Percentiles rank a stretch among this genome's conserved stretches.
Conservation (phyloP, 805 yeast genomes). For the Isabelozyma pseudorhagii region DNA sequence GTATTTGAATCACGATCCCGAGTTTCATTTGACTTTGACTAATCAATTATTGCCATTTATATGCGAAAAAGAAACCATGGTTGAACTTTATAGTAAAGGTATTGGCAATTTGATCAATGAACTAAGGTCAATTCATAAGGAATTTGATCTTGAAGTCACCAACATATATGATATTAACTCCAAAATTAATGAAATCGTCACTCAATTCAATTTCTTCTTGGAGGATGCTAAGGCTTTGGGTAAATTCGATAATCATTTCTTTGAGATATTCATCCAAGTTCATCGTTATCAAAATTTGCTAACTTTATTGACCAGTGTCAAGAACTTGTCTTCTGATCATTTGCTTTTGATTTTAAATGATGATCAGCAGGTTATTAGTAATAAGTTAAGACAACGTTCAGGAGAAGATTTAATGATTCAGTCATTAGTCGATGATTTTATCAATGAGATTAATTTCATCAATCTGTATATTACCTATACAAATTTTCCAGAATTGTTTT, state of each 20-base stretch:
- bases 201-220: constrained; percentile 14
- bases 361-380: constrained; percentile 4
- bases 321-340: constrained; percentile 5
- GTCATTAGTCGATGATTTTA: background rate
- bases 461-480: constrained; percentile 1
- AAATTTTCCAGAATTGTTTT: constrained; percentile 6
- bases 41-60: constrained; percentile 13
- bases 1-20: constrained; percentile 8
- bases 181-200: constrained; percentile 13
- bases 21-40: constrained; percentile 16
- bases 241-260: constrained; percentile 9
- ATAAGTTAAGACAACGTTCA: constrained; percentile 3
- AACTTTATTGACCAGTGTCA: constrained; percentile 11
- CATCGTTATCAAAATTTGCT: constrained; percentile 20
- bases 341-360: constrained; percentile 7
- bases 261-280: constrained; percentile 19
- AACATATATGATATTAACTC: constrained; percentile 13
- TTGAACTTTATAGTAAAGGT: constrained; percentile 12
- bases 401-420: constrained; percentile 2
- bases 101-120: constrained; percentile 17
- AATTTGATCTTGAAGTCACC: constrained; percentile 15
- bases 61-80: constrained; percentile 5
- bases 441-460: constrained; percentile 5
- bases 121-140: constrained; percentile 15
- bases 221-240: constrained; percentile 4